Evolutionary conservation across 1,139 yeast species (phyloP).

Genomic region (Nadsonia starkeyi-henricii): DNA sequence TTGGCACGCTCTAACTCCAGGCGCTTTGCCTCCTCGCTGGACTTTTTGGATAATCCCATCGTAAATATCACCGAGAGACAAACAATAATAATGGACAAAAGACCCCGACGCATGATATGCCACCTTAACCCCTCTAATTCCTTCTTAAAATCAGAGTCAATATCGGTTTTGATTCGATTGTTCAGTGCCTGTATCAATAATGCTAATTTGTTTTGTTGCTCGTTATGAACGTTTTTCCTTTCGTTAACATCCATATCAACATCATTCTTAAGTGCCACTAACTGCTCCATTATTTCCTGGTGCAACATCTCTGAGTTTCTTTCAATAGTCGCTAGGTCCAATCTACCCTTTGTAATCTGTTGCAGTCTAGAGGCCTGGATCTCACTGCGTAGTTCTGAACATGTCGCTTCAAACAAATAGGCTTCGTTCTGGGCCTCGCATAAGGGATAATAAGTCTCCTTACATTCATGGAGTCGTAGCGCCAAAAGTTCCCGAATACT

Average conservation of each 20-base stretch:
- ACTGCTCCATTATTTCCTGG: conserved; percentile 64
- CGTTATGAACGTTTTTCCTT: conserved; percentile 72
- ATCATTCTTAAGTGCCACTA: conserved; percentile 55
- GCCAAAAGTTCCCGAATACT: neutral
- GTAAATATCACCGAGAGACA: neutral
- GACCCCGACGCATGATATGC: conserved; percentile 86
- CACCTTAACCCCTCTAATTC: conserved; percentile 84
- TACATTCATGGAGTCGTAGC: neutral
- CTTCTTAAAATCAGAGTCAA: conserved; percentile 68
- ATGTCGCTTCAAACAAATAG: conserved; percentile 84
- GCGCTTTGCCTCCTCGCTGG: neutral
- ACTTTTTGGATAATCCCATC: neutral
- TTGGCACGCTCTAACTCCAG: neutral
- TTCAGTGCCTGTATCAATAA: conserved; percentile 70
- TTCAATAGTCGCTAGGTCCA: conserved; percentile 54
- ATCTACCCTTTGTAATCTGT: conserved; percentile 55
- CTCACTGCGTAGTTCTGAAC: conserved; percentile 74
- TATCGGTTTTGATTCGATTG: conserved; percentile 72
- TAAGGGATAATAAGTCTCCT: conserved; percentile 42
- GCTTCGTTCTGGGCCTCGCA: conserved; percentile 74
- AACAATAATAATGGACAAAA: conserved; percentile 37
- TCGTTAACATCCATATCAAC: conserved; percentile 77
- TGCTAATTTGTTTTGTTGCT: conserved; percentile 56
- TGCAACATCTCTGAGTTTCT: conserved; percentile 56
- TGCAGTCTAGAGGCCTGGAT: conserved; percentile 59